These are phyloP conservation scores for Cyclocybe aegerita DNA, from an alignment of 768 basidiomycete species.

Conservation along the genomic window DNA sequence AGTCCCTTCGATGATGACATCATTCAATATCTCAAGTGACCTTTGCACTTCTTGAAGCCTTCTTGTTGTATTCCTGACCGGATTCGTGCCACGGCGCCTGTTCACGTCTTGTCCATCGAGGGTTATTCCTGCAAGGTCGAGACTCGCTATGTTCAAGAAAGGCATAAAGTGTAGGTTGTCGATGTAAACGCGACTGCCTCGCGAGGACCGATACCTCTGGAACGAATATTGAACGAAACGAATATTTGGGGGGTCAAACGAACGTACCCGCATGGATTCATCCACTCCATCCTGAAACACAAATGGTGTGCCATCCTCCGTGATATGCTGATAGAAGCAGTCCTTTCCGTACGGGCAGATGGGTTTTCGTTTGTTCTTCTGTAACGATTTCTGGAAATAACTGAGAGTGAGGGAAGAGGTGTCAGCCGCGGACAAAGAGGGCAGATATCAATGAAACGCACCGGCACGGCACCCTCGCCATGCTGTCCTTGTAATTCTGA, in stretches of 20 bases:
- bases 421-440: not conserved
- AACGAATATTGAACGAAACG: not conserved
- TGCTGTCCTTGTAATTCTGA: constrained; percentile 68
- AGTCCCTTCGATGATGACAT: constrained; percentile 17
- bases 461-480: constrained; percentile 70
- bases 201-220: constrained; percentile 15
- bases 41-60: constrained; percentile 16
- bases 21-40: constrained; percentile 21
- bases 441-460: constrained; percentile 26
- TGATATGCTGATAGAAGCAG: constrained; percentile 77
- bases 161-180: constrained; percentile 10
- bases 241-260: not conserved
- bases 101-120: not conserved
- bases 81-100: not conserved
- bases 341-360: constrained; percentile 80
- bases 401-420: constrained; percentile 28
- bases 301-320: constrained; percentile 63
- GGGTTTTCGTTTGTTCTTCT: constrained; percentile 36
- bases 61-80: not conserved
- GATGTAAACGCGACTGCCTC: constrained; percentile 4
- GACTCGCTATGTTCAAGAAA: constrained; percentile 8
- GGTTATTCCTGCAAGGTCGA: not conserved
- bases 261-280: constrained; percentile 48
- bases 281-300: constrained; percentile 56
- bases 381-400: constrained; percentile 58